Evolutionary conservation across 495 filamentous ascomycete genomes (phyloP), one percentile per base, ranked within the genome.

Genomic region (Penicillium malachiteum): DNA sequence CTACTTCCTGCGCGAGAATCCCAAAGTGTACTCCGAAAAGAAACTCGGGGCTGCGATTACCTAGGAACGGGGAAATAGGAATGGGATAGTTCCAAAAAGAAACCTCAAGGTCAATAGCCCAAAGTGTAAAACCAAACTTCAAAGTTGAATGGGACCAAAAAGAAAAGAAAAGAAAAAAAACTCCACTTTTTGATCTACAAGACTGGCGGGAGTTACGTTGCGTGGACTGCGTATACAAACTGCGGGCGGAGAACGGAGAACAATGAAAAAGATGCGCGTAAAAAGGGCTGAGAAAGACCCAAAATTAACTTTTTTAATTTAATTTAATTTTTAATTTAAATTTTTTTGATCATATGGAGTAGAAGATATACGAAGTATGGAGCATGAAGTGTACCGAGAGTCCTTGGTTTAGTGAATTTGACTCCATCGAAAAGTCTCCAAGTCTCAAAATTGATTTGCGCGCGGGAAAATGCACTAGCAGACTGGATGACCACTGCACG

Each of bases 171-270:
- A 46, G n/a, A 32, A 46, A 46, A 31, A 46, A 46, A 7, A 18
- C 43, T 32, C 43, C 43, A 46, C 18, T 32, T 33, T 26, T 18
- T 46, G 43, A 46, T 46, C 43, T 46, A 46, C 43, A 32, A 46
- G 43, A 46, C 31, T 46, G 14, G 26, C 21, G 13, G 43, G 43
- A 46, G 11, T 32, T 33, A 18, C 42, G 42, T 37, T 37, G 34
- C 34, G 34, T 37, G 34, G 8, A 37, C 34, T 10, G 34, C 12
- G 12, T 13, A 37, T 37, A 37, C 21, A 26, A 26, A 26, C 21
- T 26, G 21, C 21, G 21, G 21, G 21, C 21, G 21, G 21, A 26
- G 21, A 26, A 26, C 21, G 21, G 21, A 26, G 21, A 26, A 26
- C 21, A 26, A 26, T 26, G 21, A 26, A 26, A 26, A 26, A 1